Evolutionary conservation across 768 basidiomycete species (phyloP).

Genomic region (Suillus weaverae): DNA sequence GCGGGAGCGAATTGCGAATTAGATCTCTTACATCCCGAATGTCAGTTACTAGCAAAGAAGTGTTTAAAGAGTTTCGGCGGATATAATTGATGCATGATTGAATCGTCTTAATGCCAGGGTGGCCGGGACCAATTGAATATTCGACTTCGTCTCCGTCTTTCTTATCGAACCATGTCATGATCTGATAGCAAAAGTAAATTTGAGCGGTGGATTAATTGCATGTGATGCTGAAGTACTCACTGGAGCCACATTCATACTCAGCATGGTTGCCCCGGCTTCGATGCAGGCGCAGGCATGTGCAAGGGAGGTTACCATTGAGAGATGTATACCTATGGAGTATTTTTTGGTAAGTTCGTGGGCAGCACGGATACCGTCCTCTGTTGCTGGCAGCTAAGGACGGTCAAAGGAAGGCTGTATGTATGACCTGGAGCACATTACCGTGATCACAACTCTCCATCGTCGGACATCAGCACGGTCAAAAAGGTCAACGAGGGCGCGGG

Average conservation of each 20-base stretch:
- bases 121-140: constrained; percentile 19
- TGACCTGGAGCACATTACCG: constrained; percentile 33
- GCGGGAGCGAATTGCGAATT: neutral
- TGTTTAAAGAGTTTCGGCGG: constrained; percentile 37
- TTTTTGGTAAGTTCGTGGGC: constrained; percentile 39
- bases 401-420: neutral
- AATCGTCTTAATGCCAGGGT: constrained; percentile 49
- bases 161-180: constrained; percentile 44
- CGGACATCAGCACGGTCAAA: constrained; percentile 43
- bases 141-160: constrained; percentile 22
- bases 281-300: constrained; percentile 56
- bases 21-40: constrained; percentile 39
- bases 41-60: constrained; percentile 42
- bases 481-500: constrained; percentile 38
- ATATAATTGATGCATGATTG: constrained; percentile 48
- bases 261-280: constrained; percentile 46
- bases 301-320: constrained; percentile 53
- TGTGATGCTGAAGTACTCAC: constrained; percentile 36
- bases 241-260: constrained; percentile 50
- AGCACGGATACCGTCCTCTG: constrained; percentile 51
- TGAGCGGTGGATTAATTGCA: constrained; percentile 6
- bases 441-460: constrained; percentile 45
- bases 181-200: constrained; percentile 22
- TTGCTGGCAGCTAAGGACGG: constrained; percentile 54
- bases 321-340: constrained; percentile 48